Percentiles rank a stretch among this genome's conserved stretches.
Evolutionary conservation across 352 stramenopile genomes (phyloP).

Genomic region (Heterotrichella gracilis): DNA sequence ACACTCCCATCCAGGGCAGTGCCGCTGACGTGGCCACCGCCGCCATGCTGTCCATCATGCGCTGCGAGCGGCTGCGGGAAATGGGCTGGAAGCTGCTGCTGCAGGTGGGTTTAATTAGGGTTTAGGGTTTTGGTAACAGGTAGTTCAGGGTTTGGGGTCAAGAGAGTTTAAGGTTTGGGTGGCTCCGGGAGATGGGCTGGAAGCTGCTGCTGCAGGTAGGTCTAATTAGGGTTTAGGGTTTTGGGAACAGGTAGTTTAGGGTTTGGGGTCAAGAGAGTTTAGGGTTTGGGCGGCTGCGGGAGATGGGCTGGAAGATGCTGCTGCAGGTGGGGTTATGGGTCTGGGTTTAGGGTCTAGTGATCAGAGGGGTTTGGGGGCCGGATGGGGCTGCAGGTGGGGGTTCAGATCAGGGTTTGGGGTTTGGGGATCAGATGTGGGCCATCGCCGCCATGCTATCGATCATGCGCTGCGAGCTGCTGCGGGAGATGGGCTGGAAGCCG

Average conservation of each 20-base stretch:
- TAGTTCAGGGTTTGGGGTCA: not conserved
- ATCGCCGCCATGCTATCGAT: slow-evolving; percentile 96
- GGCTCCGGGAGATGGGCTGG: slow-evolving; percentile 64
- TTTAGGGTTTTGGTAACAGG: too few relatives aligned
- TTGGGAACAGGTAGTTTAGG: slow-evolving; percentile 6
- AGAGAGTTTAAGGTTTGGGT: too few relatives aligned
- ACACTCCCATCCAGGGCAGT: slow-evolving; percentile 91
- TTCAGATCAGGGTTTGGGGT: too few relatives aligned
- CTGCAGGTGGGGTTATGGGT: too few relatives aligned
- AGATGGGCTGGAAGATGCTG: slow-evolving; percentile 81
- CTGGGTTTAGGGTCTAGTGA: too few relatives aligned
- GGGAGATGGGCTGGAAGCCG: slow-evolving; percentile 73
- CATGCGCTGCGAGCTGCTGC: slow-evolving; percentile 50
- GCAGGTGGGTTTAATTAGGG: too few relatives aligned
- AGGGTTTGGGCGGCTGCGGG: slow-evolving; percentile 46
- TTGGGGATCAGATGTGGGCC: too few relatives aligned
- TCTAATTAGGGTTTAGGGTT: too few relatives aligned
- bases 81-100: slow-evolving; percentile 88
- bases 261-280: too few relatives aligned
- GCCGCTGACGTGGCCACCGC: slow-evolving; percentile 95
- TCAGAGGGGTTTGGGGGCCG: too few relatives aligned
- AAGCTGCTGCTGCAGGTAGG: slow-evolving; percentile 88
- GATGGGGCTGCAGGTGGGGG: too few relatives aligned
- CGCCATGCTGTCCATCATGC: slow-evolving; percentile 86
- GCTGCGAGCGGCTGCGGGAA: slow-evolving; percentile 45